Percentiles rank a stretch among this genome's conserved stretches.
phyloP scores from a whole-genome alignment of 2,329 filamentous ascomycete genomes.

The Sphaerulina populicola region DNA sequence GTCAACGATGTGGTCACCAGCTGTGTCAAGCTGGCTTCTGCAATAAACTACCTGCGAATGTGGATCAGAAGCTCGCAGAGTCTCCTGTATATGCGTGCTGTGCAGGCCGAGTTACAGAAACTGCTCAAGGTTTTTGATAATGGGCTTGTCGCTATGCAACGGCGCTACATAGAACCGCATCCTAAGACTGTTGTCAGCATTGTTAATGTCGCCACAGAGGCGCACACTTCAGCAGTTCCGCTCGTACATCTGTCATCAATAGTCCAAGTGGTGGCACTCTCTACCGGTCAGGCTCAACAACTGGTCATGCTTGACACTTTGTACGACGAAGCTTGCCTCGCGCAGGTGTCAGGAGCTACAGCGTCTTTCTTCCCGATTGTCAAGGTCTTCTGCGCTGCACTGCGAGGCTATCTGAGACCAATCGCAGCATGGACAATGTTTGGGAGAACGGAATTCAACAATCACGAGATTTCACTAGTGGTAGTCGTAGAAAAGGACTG shows the following conservation, averaged over 20 bases:
- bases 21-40: conserved; percentile 44
- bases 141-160: conserved; percentile 53
- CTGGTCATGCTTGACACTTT: conserved; percentile 73
- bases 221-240: conserved; percentile 47
- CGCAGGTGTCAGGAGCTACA: conserved; percentile 61
- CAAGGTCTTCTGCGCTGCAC: conserved; percentile 68
- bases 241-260: conserved; percentile 58
- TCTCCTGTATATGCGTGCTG: conserved; percentile 54
- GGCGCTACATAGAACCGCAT: conserved; percentile 48
- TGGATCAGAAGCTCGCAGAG: conserved; percentile 38
- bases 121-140: conserved; percentile 53
- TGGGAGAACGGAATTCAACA: conserved; percentile 52
- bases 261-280: conserved; percentile 32
- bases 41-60: conserved; percentile 41
- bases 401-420: conserved; percentile 71
- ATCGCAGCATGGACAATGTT: conserved; percentile 78
- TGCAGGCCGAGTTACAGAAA: conserved; percentile 55
- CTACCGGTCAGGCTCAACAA: conserved; percentile 39
- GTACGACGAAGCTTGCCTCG: conserved; percentile 59
- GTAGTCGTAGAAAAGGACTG: conserved; percentile 64
- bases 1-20: conserved; percentile 36
- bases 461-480: conserved; percentile 46
- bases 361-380: conserved; percentile 56
- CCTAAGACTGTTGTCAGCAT: conserved; percentile 58
- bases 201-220: conserved; percentile 51